Conservation (phyloP, 768 basidiomycete species). For the Lentinula guzmanii region DNA sequence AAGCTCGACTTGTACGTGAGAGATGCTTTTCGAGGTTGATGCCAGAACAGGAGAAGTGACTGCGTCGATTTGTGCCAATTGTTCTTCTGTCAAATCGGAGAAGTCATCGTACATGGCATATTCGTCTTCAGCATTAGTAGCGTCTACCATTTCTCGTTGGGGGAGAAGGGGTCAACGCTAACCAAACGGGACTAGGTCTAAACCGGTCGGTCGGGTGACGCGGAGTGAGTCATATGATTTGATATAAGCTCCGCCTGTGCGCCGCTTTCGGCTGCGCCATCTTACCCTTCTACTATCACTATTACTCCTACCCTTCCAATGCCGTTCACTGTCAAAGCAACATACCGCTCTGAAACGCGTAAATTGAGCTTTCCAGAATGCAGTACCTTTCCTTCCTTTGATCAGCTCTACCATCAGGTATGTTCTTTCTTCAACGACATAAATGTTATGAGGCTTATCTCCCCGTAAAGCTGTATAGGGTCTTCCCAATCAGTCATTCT, state of each 20-base stretch:
- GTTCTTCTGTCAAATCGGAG: constrained; percentile 52
- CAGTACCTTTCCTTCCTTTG: constrained; percentile 56
- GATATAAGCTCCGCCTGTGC: constrained; percentile 12
- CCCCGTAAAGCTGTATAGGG: constrained; percentile 52
- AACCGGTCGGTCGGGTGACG: background rate
- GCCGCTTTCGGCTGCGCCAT: constrained; percentile 1
- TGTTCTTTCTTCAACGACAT: background rate
- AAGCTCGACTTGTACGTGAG: constrained; percentile 29
- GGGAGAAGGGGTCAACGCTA: no score
- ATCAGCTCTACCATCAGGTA: constrained; percentile 61
- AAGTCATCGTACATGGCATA: constrained; percentile 45
- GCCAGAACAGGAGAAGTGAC: constrained; percentile 12
- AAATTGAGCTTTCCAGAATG: constrained; percentile 51
- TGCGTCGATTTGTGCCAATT: constrained; percentile 46
- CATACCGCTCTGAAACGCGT: constrained; percentile 64
- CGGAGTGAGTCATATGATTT: background rate
- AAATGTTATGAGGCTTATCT: constrained; percentile 18
- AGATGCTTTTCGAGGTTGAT: constrained; percentile 15
- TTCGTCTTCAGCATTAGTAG: constrained; percentile 22
- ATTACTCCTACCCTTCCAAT: background rate
- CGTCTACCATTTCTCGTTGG: background rate
- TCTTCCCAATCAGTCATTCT: constrained; percentile 56
- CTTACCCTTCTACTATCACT: background rate
- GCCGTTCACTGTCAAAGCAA: constrained; percentile 70
- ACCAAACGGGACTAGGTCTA: background rate